Evolutionary conservation across 441 rosid genomes (phyloP).

Genomic region (Pelargonium citronellum): DNA sequence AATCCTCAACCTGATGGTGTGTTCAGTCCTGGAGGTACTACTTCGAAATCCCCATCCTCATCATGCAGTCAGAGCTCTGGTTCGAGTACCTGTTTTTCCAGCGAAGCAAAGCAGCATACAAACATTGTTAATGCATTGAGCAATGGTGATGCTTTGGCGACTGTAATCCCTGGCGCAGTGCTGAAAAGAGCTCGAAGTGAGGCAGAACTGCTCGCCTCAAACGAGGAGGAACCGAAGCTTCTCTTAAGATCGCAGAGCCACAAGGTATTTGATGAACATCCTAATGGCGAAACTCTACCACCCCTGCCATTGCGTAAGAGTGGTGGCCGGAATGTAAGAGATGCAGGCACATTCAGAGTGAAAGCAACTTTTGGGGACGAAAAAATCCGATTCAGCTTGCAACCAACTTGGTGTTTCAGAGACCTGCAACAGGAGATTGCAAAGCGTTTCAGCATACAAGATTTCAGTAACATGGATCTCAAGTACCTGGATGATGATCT

Average conservation of each 20-base stretch:
- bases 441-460: slow-evolving; percentile 50
- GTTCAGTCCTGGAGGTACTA: slow-evolving; percentile 29
- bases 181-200: slow-evolving; percentile 52
- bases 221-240: slow-evolving; percentile 43
- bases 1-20: slow-evolving; percentile 34
- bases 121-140: slow-evolving; percentile 19
- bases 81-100: slow-evolving; percentile 54
- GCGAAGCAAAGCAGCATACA: slow-evolving; percentile 38
- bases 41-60: slow-evolving; percentile 51
- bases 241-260: slow-evolving; percentile 65
- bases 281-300: slow-evolving; percentile 31
- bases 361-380: slow-evolving; percentile 60
- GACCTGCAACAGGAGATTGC: slow-evolving; percentile 66
- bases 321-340: slow-evolving; percentile 11
- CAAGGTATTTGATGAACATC: slow-evolving; percentile 40
- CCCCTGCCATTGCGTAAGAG: slow-evolving; percentile 28
- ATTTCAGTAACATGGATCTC: slow-evolving; percentile 42
- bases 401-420: slow-evolving; percentile 43
- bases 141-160: slow-evolving; percentile 26
- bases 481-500: slow-evolving; percentile 81
- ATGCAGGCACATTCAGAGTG: slow-evolving; percentile 29
- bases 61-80: slow-evolving; percentile 65
- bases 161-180: slow-evolving; percentile 32
- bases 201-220: slow-evolving; percentile 43
- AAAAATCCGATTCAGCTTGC: slow-evolving; percentile 59